phyloP scores from a whole-genome alignment of 805 yeast species.

The Starmerella riodocensis region DNA sequence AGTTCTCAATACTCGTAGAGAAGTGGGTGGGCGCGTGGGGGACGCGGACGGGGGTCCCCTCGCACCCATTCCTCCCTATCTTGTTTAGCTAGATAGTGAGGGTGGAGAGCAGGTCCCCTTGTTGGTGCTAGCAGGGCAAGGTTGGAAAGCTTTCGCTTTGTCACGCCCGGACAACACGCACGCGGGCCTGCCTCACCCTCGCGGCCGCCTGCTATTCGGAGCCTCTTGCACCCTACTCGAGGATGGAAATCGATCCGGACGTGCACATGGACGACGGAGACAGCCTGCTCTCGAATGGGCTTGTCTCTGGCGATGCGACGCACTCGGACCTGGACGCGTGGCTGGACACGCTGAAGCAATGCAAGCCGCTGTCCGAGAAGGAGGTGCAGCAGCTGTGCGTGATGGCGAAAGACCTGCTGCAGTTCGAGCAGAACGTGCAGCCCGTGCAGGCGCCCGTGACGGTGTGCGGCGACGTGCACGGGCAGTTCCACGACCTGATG shows the following conservation, averaged over 20 bases:
- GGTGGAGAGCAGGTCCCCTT: too few species aligned
- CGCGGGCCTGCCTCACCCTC: too few species aligned
- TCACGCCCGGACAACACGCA: too few species aligned
- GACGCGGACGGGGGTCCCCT: too few species aligned
- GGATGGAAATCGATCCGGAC: conserved; percentile 30
- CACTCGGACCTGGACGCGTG: conserved; percentile 60
- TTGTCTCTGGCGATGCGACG: conserved; percentile 21
- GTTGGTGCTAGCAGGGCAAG: too few species aligned
- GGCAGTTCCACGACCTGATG: conserved; percentile 92
- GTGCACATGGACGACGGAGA: conserved; percentile 30
- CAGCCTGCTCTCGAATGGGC: conserved; percentile 26
- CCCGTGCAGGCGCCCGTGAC: conserved; percentile 93
- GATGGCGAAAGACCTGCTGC: conserved; percentile 85
- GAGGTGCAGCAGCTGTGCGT: conserved; percentile 70
- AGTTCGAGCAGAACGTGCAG: conserved; percentile 85
- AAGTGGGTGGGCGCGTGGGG: too few species aligned
- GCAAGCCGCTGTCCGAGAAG: conserved; percentile 74
- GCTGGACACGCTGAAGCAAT: conserved; percentile 70
- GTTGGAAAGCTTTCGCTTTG: too few species aligned
- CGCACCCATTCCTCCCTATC: too few species aligned
- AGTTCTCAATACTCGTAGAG: too few species aligned
- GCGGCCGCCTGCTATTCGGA: too few species aligned
- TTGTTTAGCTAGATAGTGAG: too few species aligned
- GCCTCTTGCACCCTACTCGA: too few species aligned
- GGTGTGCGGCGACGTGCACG: conserved; percentile 94